These are phyloP conservation scores for Clavispora fructus DNA, from an alignment of 805 yeast genomes.

Conservation along the genomic window DNA sequence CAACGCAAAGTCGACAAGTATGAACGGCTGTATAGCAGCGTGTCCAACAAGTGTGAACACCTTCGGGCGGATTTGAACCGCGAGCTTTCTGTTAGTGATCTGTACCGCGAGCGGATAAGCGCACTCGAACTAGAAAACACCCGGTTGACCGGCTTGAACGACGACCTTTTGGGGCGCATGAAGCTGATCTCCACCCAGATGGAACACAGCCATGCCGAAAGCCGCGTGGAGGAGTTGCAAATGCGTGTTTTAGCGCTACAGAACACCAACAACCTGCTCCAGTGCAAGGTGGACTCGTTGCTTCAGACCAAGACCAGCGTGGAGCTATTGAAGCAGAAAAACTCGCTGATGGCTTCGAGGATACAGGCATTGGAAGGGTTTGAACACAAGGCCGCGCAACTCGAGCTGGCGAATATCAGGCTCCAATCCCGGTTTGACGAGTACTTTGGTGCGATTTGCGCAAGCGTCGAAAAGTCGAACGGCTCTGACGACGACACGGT, in stretches of 20 bases:
- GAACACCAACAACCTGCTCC: conserved; percentile 49
- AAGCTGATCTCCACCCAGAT: conserved; percentile 11
- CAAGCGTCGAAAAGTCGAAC: conserved; percentile 18
- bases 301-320: conserved; percentile 44
- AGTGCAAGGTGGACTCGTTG: conserved; percentile 47
- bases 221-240: conserved; percentile 26
- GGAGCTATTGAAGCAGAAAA: conserved; percentile 56
- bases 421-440: conserved; percentile 44
- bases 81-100: conserved; percentile 29
- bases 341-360: conserved; percentile 35
- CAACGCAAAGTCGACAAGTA: conserved; percentile 11
- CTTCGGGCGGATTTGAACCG: conserved; percentile 31
- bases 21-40: conserved; percentile 18
- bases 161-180: conserved; percentile 26
- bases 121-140: conserved; percentile 22
- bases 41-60: conserved; percentile 25
- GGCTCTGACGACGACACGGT: conserved; percentile 9
- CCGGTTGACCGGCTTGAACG: conserved; percentile 26
- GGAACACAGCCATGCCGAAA: conserved; percentile 9
- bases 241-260: conserved; percentile 16
- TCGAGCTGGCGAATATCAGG: conserved; percentile 46
- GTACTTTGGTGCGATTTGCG: conserved; percentile 39
- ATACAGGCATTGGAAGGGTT: conserved; percentile 34
- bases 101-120: conserved; percentile 33
- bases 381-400: conserved; percentile 41